Conservation (phyloP, 2,329 filamentous ascomycete genomes). For the Corniculantispora saksenae region DNA sequence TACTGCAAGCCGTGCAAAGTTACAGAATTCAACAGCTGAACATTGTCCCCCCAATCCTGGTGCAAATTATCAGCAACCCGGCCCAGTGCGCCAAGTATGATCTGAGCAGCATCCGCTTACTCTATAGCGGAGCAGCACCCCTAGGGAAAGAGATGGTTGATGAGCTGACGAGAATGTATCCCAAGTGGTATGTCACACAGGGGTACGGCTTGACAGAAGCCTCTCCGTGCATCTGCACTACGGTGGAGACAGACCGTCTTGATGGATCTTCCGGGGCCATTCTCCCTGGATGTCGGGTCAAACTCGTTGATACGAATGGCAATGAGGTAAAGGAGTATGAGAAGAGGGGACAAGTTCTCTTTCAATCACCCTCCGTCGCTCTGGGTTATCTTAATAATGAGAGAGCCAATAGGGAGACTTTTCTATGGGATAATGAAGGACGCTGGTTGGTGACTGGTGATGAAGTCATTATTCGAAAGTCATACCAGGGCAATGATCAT, state of each 20-base stretch:
- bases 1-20: constrained; percentile 64
- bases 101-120: constrained; percentile 61
- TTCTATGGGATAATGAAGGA: constrained; percentile 64
- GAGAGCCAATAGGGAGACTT: constrained; percentile 80
- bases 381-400: constrained; percentile 87
- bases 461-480: constrained; percentile 69
- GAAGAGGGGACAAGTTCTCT: constrained; percentile 76
- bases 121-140: constrained; percentile 76
- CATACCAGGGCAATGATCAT: constrained; percentile 72
- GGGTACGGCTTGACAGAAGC: constrained; percentile 80
- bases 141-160: constrained; percentile 68
- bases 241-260: constrained; percentile 59
- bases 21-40: constrained; percentile 69
- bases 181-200: constrained; percentile 66
- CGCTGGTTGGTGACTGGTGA: constrained; percentile 85
- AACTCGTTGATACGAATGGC: constrained; percentile 66
- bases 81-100: constrained; percentile 64
- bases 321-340: constrained; percentile 68
- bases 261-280: constrained; percentile 70
- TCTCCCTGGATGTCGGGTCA: constrained; percentile 62
- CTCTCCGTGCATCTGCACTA: constrained; percentile 64
- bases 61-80: constrained; percentile 67
- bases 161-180: constrained; percentile 61
- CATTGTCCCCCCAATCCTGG: constrained; percentile 77
- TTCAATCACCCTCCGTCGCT: constrained; percentile 75